Percentiles rank a stretch among this genome's conserved stretches.
phyloP scores from a whole-genome alignment of 169 alveolate genomes.

The Plasmodium falciparum region DNA sequence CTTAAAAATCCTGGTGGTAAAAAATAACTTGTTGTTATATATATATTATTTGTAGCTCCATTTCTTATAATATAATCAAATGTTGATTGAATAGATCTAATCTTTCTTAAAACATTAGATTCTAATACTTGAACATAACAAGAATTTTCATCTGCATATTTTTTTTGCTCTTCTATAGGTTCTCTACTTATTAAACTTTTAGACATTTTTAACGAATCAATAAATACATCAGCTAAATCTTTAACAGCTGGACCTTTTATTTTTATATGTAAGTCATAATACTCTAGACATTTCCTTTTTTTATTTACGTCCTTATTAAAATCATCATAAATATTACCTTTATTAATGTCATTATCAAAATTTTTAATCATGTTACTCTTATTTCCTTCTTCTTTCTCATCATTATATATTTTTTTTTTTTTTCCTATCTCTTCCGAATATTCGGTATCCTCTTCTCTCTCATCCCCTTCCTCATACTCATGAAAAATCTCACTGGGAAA shows the following conservation, averaged over 20 bases:
- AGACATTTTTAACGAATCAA: conserved; percentile 80
- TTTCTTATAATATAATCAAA: conserved; percentile 50
- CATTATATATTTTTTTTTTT: neutral
- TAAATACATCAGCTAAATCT: conserved; percentile 81
- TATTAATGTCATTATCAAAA: neutral
- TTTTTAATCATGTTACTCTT: too few relatives aligned
- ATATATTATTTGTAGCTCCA: conserved; percentile 80
- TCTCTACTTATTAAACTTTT: conserved; percentile 15
- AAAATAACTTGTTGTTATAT: conserved; percentile 88
- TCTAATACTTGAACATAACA: conserved; percentile 85
- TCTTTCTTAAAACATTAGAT: conserved; percentile 78
- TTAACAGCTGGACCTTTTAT: conserved; percentile 82
- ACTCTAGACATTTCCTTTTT: conserved; percentile 69
- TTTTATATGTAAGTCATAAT: conserved; percentile 72
- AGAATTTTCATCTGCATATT: conserved; percentile 68
- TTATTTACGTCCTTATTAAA: neutral
- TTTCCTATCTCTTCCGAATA: neutral
- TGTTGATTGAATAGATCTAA: conserved; percentile 80
- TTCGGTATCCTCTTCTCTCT: neutral
- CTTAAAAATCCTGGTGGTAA: conserved; percentile 88
- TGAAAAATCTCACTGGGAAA: conserved; percentile 1
- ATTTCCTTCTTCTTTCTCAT: conserved; percentile 3
- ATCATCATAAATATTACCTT: conserved; percentile 2
- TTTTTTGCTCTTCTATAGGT: conserved; percentile 59
- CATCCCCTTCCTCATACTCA: neutral